Evolutionary conservation across 2,329 filamentous ascomycete genomes (phyloP).

Genomic region (Dendrostoma leiphaemia): DNA sequence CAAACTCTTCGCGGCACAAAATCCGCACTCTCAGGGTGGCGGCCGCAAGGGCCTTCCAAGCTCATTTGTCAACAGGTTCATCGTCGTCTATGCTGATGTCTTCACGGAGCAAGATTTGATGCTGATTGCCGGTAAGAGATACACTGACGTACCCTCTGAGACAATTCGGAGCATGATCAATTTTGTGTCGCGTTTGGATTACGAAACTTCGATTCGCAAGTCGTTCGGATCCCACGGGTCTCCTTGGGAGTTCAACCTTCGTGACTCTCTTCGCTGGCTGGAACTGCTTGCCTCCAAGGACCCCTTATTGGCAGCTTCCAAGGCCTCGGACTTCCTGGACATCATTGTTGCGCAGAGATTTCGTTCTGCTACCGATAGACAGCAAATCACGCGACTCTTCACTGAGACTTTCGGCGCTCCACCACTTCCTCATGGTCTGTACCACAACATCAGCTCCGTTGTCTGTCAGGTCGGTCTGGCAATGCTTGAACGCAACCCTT

Average conservation of each 20-base stretch:
- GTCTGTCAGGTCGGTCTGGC: slow-evolving; percentile 80
- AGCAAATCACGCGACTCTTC: slow-evolving; percentile 65
- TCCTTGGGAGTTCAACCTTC: slow-evolving; percentile 95
- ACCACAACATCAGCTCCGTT: slow-evolving; percentile 64
- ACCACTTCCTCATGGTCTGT: slow-evolving; percentile 61
- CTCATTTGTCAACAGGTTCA: slow-evolving; percentile 97
- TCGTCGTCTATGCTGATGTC: slow-evolving; percentile 93
- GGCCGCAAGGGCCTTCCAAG: slow-evolving; percentile 91
- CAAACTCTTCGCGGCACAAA: slow-evolving; percentile 94
- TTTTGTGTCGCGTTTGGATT: slow-evolving; percentile 80
- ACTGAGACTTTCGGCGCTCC: slow-evolving; percentile 55
- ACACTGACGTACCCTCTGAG: slow-evolving; percentile 58
- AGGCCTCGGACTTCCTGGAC: slow-evolving; percentile 71
- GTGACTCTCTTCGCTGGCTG: slow-evolving; percentile 87
- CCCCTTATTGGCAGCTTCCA: slow-evolving; percentile 58
- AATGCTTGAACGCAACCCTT: slow-evolving; percentile 58
- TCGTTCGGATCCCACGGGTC: slow-evolving; percentile 63
- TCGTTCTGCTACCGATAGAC: slow-evolving; percentile 67
- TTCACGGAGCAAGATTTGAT: slow-evolving; percentile 80
- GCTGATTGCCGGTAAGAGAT: slow-evolving; percentile 77
- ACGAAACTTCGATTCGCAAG: slow-evolving; percentile 60
- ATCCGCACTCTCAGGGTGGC: slow-evolving; percentile 95
- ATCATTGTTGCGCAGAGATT: slow-evolving; percentile 88
- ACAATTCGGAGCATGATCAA: slow-evolving; percentile 68
- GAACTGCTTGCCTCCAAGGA: slow-evolving; percentile 63